A percentile compares a stretch with the other conserved stretches of the same genome.
These are phyloP conservation scores for Nothophoma quercina DNA, from an alignment of 2,329 filamentous ascomycete genomes.

Conservation along the genomic window DNA sequence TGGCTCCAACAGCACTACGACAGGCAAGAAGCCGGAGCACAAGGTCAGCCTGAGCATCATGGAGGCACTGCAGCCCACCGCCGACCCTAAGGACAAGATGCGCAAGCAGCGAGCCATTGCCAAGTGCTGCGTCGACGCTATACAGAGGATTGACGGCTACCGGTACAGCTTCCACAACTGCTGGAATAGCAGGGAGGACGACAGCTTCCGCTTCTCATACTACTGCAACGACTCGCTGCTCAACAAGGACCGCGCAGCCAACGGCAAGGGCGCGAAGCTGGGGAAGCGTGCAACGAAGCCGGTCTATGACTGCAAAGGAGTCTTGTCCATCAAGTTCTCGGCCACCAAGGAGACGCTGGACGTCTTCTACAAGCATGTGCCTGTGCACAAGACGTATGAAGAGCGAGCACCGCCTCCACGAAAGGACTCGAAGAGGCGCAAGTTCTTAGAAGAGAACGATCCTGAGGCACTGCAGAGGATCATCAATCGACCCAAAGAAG, in stretches of 20 bases:
- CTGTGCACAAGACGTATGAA: conserved; percentile 57
- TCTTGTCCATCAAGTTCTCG: conserved; percentile 59
- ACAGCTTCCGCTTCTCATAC: conserved; percentile 57
- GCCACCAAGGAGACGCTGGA: conserved; percentile 51
- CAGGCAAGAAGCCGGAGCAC: conserved; percentile 25
- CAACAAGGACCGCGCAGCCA: conserved; percentile 59
- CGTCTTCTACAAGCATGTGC: conserved; percentile 57
- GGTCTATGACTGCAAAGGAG: conserved; percentile 59
- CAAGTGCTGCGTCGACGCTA: conserved; percentile 54
- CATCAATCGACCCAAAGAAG: conserved; percentile 28
- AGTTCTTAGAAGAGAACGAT: conserved; percentile 45
- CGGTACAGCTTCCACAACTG: conserved; percentile 60
- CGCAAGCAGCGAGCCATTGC: conserved; percentile 57
- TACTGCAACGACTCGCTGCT: conserved; percentile 60
- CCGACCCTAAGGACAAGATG: conserved; percentile 52
- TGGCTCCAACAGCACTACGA: background rate
- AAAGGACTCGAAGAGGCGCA: conserved; percentile 50
- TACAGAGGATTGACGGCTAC: conserved; percentile 56
- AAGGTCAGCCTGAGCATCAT: conserved; percentile 45
- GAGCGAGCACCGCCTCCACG: conserved; percentile 53
- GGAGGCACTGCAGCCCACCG: conserved; percentile 45
- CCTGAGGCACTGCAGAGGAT: conserved; percentile 42
- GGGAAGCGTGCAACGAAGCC: conserved; percentile 53
- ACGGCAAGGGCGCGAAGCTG: conserved; percentile 51
- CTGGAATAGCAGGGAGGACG: conserved; percentile 57